phyloP scores from a whole-genome alignment of 192 early-diverging fungal genomes.

The Umbelopsis ramanniana region DNA sequence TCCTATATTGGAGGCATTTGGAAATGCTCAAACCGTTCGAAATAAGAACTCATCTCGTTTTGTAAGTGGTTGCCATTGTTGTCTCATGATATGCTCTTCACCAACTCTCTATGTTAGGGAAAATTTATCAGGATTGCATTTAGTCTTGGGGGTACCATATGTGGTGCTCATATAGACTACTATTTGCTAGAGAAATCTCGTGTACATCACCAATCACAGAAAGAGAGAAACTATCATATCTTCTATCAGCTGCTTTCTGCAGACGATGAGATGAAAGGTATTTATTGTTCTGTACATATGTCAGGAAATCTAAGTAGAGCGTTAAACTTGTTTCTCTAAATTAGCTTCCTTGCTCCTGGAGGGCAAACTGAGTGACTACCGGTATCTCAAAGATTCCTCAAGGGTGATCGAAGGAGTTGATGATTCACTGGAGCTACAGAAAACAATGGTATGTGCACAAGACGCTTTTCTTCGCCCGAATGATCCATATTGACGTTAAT shows the following conservation, averaged over 20 bases:
- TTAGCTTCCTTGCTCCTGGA: slow-evolving; percentile 13
- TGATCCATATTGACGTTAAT: neutral
- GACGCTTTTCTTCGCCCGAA: neutral
- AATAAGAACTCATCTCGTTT: slow-evolving; percentile 98
- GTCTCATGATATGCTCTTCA: neutral
- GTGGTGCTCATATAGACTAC: slow-evolving; percentile 23
- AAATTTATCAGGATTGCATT: slow-evolving; percentile 98
- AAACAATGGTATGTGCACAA: slow-evolving; percentile 58
- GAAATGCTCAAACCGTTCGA: slow-evolving; percentile 94
- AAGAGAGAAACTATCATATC: slow-evolving; percentile 97
- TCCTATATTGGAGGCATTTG: slow-evolving; percentile 94
- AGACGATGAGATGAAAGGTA: slow-evolving; percentile 69
- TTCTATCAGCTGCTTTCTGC: slow-evolving; percentile 93
- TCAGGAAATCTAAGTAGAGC: no score
- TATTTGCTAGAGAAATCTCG: slow-evolving; percentile 49
- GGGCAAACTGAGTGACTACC: slow-evolving; percentile 30
- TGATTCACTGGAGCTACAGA: slow-evolving; percentile 80
- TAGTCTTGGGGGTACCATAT: slow-evolving; percentile 51
- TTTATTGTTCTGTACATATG: neutral
- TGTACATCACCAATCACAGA: slow-evolving; percentile 85
- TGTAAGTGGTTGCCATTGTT: slow-evolving; percentile 43
- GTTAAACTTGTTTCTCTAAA: no score
- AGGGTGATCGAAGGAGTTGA: slow-evolving; percentile 93
- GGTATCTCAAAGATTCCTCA: slow-evolving; percentile 81
- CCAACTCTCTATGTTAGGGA: slow-evolving; percentile 49